A percentile compares a stretch with the other conserved stretches of the same genome.
Evolutionary conservation across 306 rosid species (phyloP).

Genomic region (Vigna unguiculata): DNA sequence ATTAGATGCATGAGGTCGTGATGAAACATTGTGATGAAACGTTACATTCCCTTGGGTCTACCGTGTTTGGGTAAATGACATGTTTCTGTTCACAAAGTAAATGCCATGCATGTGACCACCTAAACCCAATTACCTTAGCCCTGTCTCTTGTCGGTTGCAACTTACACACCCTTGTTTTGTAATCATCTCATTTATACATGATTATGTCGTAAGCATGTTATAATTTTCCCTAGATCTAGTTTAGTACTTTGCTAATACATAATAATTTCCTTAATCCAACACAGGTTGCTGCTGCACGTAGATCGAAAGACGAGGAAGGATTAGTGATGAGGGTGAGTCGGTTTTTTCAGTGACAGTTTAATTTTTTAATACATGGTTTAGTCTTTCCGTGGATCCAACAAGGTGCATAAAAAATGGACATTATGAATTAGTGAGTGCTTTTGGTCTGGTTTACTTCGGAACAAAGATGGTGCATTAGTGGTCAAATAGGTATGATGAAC

Average conservation of each 20-base stretch:
- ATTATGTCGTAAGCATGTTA: background rate
- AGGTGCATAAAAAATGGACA: slow-evolving; percentile 13
- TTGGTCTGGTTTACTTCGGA: slow-evolving; percentile 43
- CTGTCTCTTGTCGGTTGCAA: slow-evolving; percentile 37
- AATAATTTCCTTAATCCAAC: slow-evolving; percentile 14
- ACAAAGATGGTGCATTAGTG: slow-evolving; percentile 43
- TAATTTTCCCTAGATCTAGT: background rate
- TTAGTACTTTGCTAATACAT: background rate
- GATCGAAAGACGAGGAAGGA: background rate
- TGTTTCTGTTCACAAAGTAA: slow-evolving; percentile 5
- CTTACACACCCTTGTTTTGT: background rate
- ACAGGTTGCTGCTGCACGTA: slow-evolving; percentile 19
- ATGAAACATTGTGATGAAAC: slow-evolving; percentile 43
- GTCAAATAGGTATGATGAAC: slow-evolving; percentile 47
- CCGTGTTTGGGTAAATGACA: slow-evolving; percentile 36
- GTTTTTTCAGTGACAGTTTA: background rate
- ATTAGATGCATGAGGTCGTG: slow-evolving; percentile 39
- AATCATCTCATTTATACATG: background rate
- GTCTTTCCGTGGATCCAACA: slow-evolving; percentile 33
- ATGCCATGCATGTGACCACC: slow-evolving; percentile 32
- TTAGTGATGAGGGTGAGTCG: slow-evolving; percentile 11
- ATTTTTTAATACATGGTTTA: background rate
- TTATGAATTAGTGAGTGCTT: slow-evolving; percentile 38
- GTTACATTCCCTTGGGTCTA: slow-evolving; percentile 52
- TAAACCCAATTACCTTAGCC: slow-evolving; percentile 17